Evolutionary conservation across 164 flowering plant genomes (phyloP), one percentile per base, ranked within the genome.

Genomic region (Santalum album): DNA sequence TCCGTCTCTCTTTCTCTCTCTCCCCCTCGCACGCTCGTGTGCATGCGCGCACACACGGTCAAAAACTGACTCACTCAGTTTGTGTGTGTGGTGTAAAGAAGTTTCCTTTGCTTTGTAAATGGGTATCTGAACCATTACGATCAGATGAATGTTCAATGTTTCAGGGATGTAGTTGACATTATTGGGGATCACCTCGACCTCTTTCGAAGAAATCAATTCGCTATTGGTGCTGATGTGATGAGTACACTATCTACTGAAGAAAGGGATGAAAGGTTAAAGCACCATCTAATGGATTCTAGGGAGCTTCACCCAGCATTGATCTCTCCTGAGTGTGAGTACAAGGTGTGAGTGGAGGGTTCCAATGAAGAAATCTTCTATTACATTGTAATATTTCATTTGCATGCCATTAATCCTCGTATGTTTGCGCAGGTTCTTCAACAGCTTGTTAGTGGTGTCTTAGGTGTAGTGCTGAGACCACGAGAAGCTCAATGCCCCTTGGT

Each of bases 281-380:
- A 81, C 18, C 25, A 49, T 49, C 51, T 49, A 22, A 49, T 49
- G 25, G 32, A 49, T 49, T 49, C 51, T 25, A 49, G 80, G 78
- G 87, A 94, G 77, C 96, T 94, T 60, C 97, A 94, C 65, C 99
- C 99, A 49, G 99, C 96, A 54, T 63, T 94, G 68, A 47, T 94
- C 36, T 87, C 97, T 65, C 74, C 96, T 48, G 97, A 90, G 83
- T 62, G 89, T 82, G 99, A 94, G 95, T 90, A 86, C 86, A 94
- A 94, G 99, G 99, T 94, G 79, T 77, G 88, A 70, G 77, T 67
- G 73, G 73, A 60, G 72, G 51, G 70, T 75, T 77, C 68, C 63
- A 26, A 55, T 59, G 58, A 46, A 54, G 25, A 26, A n/a, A 29
- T 7, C 14, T 40, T 26, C 61, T 53, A 29, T 56, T 12, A 36